Conservation (phyloP, 768 basidiomycete genomes). For the Strobilomyces echinocephalus region DNA sequence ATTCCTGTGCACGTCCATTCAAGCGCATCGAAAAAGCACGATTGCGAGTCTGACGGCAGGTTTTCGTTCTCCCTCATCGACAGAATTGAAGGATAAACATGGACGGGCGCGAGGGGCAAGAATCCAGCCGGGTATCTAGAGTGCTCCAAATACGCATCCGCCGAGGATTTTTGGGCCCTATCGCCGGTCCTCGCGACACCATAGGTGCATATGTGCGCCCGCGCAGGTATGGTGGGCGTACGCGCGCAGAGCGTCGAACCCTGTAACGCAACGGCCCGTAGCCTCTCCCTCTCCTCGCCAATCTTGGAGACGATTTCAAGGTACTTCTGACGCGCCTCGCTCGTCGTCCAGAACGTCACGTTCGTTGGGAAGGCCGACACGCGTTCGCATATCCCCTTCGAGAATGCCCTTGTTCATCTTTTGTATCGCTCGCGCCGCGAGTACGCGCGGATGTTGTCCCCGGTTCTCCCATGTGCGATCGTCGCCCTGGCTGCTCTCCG, state of each 20-base stretch:
- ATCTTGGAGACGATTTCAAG: slow-evolving; percentile 80
- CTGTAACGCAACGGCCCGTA: slow-evolving; percentile 61
- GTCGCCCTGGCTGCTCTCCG: background rate
- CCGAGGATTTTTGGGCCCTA: slow-evolving; percentile 11
- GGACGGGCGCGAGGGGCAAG: slow-evolving; percentile 57
- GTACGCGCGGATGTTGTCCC: slow-evolving; percentile 49
- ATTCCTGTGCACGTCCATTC: slow-evolving; percentile 51
- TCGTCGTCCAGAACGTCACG: slow-evolving; percentile 76
- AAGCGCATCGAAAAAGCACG: slow-evolving; percentile 44
- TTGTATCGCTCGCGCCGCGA: slow-evolving; percentile 67
- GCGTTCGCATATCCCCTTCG: slow-evolving; percentile 54
- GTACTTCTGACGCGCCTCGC: slow-evolving; percentile 68
- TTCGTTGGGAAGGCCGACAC: slow-evolving; percentile 19
- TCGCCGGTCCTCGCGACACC: background rate
- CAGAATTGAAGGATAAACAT: slow-evolving; percentile 39
- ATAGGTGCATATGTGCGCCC: background rate
- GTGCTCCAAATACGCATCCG: slow-evolving; percentile 53
- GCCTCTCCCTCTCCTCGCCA: slow-evolving; percentile 64
- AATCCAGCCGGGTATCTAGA: slow-evolving; percentile 55
- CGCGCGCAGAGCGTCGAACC: slow-evolving; percentile 14
- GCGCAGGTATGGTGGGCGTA: slow-evolving; percentile 10
- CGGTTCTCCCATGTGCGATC: no score
- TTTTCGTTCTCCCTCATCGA: slow-evolving; percentile 1
- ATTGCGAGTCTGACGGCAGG: background rate
- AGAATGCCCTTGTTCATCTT: slow-evolving; percentile 66